Evolutionary conservation across 768 basidiomycete species (phyloP).

Genomic region (Lactarius hatsudake): DNA sequence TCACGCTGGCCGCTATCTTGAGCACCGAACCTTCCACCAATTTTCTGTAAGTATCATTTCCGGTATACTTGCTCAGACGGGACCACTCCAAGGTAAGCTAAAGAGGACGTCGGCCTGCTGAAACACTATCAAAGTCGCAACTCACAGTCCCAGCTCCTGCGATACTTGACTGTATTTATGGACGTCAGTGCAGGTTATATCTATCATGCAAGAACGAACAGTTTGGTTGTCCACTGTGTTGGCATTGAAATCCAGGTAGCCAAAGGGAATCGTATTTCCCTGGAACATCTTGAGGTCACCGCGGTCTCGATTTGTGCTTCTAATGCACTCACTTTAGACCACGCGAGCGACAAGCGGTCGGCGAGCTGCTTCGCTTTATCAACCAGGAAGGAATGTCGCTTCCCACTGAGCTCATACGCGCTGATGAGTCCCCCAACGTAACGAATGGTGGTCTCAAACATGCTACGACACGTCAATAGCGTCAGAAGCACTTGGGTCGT

Average conservation of each 20-base stretch:
- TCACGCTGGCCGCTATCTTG: conserved; percentile 47
- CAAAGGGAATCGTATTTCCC: conserved; percentile 41
- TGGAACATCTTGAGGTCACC: conserved; percentile 22
- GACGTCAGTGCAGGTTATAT: conserved; percentile 44
- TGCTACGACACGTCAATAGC: conserved; percentile 35
- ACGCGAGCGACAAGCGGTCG: conserved; percentile 62
- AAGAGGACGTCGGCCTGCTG: neutral
- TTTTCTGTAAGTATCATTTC: conserved; percentile 48
- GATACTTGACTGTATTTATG: conserved; percentile 47
- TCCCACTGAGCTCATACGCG: conserved; percentile 64
- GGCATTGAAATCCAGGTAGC: conserved; percentile 38
- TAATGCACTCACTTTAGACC: conserved; percentile 47
- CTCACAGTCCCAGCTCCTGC: conserved; percentile 47
- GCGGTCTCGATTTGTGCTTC: neutral
- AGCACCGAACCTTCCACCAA: conserved; percentile 52
- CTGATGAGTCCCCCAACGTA: conserved; percentile 65
- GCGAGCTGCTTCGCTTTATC: conserved; percentile 61
- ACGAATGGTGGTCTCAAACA: conserved; percentile 79
- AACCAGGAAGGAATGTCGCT: conserved; percentile 48
- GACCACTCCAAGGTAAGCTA: conserved; percentile 58
- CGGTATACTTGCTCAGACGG: conserved; percentile 18
- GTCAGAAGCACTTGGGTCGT: neutral
- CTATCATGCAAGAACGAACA: conserved; percentile 35
- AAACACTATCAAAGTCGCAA: conserved; percentile 1
- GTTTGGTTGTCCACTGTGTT: conserved; percentile 33